Conservation (phyloP, 1,284 basidiomycete species). For the Abortiporus biennis region DNA sequence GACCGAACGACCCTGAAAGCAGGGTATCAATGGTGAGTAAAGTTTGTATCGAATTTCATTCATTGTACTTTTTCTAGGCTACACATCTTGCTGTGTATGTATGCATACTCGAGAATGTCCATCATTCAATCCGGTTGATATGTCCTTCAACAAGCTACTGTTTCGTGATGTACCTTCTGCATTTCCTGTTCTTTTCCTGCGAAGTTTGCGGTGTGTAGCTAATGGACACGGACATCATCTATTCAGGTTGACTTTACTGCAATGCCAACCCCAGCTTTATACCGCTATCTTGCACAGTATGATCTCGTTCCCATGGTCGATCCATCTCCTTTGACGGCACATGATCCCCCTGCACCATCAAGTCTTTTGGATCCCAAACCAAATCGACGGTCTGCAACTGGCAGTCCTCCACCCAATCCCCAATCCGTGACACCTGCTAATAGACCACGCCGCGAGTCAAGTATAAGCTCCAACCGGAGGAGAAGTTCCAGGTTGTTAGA, state of each 20-base stretch:
- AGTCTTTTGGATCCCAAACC: conserved; percentile 44
- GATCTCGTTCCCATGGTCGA: conserved; percentile 63
- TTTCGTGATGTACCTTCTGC: not conserved
- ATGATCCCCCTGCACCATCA: conserved; percentile 63
- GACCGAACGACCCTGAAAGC: conserved; percentile 28
- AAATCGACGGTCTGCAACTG: conserved; percentile 32
- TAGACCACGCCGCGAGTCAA: conserved; percentile 60
- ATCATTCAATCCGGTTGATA: not conserved
- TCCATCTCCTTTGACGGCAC: conserved; percentile 58
- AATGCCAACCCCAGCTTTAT: conserved; percentile 51
- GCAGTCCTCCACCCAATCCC: conserved; percentile 16
- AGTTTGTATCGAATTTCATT: not conserved
- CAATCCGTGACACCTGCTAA: conserved; percentile 54
- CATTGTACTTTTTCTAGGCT: not conserved
- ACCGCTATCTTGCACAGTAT: conserved; percentile 64
- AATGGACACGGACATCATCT: conserved; percentile 7
- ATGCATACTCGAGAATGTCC: not conserved
- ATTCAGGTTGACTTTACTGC: conserved; percentile 65
- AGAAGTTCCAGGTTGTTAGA: conserved; percentile 65
- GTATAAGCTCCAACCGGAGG: conserved; percentile 35
- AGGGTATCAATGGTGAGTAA: conserved; percentile 35
- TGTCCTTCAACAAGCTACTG: not conserved
- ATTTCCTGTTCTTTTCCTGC: not conserved
- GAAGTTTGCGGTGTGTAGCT: not conserved
- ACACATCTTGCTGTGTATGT: not conserved